Conservation (phyloP, 345 rosid genomes). For the Geranium rotundifolium region DNA sequence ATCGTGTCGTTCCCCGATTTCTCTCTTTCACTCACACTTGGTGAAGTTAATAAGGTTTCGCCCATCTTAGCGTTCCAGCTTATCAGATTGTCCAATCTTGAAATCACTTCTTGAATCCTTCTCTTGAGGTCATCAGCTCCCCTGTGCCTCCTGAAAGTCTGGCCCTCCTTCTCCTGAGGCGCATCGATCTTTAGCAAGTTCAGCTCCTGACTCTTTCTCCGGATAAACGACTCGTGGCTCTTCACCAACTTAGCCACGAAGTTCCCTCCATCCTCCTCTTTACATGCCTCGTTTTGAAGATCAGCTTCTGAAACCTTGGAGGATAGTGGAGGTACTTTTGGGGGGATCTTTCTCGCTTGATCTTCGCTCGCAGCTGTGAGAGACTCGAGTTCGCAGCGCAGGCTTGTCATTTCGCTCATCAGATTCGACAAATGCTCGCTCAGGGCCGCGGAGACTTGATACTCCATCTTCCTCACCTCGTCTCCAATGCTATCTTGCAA, state of each 20-base stretch:
- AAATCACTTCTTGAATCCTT: conserved; percentile 30
- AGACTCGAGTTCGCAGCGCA: conserved; percentile 32
- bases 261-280: conserved; percentile 19
- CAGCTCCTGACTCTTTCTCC: conserved; percentile 35
- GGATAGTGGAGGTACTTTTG: neutral
- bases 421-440: conserved; percentile 28
- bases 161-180: conserved; percentile 9
- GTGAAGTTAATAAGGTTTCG: conserved; percentile 8
- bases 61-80: conserved; percentile 18
- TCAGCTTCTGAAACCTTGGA: conserved; percentile 1
- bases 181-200: conserved; percentile 15
- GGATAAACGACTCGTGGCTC: conserved; percentile 52
- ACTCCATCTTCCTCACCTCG: conserved; percentile 19
- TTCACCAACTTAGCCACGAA: conserved; percentile 47
- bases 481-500: conserved; percentile 27
- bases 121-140: conserved; percentile 17
- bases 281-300: neutral
- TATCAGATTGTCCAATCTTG: conserved; percentile 28
- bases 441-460: conserved; percentile 19
- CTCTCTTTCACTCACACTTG: neutral
- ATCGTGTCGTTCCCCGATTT: conserved; percentile 10
- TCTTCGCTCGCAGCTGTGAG: conserved; percentile 18
- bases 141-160: conserved; percentile 17
- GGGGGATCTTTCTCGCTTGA: neutral
- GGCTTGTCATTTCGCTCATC: conserved; percentile 20